These are phyloP conservation scores for Dendrocalamus sinicus DNA, from an alignment of 176 grass and related monocot species.

Conservation along the genomic window DNA sequence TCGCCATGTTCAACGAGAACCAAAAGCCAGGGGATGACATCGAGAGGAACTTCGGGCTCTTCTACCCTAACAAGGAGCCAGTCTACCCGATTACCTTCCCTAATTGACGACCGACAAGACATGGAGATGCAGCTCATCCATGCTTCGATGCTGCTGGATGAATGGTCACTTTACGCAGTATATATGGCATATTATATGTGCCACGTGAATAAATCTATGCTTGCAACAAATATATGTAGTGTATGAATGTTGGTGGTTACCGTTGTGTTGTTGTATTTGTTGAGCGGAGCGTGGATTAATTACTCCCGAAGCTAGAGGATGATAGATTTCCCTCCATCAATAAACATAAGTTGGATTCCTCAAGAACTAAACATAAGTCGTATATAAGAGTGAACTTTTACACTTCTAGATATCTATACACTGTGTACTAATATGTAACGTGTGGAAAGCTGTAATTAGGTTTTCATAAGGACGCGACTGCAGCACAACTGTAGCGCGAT, in stretches of 20 bases:
- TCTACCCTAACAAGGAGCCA: slow-evolving; percentile 50
- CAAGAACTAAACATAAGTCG: too few species aligned
- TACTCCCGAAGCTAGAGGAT: too few species aligned
- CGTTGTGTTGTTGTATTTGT: too few species aligned
- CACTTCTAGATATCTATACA: too few species aligned
- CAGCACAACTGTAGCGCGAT: too few species aligned
- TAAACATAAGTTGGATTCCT: too few species aligned
- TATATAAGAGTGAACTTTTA: too few species aligned
- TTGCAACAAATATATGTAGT: background rate
- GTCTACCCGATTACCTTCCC: slow-evolving; percentile 58
- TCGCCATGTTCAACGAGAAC: slow-evolving; percentile 89
- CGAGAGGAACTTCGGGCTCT: slow-evolving; percentile 67
- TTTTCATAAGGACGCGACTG: too few species aligned
- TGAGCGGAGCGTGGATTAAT: too few species aligned
- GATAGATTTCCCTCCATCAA: too few species aligned
- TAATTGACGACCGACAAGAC: background rate
- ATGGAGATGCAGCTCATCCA: background rate
- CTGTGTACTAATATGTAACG: too few species aligned
- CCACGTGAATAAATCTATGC: background rate
- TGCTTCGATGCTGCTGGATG: background rate
- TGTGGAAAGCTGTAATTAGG: too few species aligned
- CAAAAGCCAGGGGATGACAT: slow-evolving; percentile 24
- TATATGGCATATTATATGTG: background rate
- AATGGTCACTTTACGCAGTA: background rate
- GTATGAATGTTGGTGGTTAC: background rate